Percentiles rank a stretch among this genome's conserved stretches.
Evolutionary conservation across 2,329 filamentous ascomycete genomes (phyloP).

Genomic region (Aspergillus tamarii): DNA sequence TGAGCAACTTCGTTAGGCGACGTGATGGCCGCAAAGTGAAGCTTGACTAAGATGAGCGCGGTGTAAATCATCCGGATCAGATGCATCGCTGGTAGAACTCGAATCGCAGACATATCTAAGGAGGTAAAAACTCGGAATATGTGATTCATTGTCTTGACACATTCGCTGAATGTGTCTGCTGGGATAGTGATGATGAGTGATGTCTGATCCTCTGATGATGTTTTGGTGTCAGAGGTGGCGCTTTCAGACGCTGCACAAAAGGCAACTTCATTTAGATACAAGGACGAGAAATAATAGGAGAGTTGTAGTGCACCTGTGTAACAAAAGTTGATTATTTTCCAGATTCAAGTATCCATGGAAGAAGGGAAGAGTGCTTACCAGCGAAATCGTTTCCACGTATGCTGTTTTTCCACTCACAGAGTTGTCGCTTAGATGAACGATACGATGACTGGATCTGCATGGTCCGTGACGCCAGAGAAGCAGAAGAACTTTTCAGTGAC

Average conservation of each 20-base stretch:
- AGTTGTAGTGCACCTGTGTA: conserved; percentile 6
- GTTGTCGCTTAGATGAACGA: neutral
- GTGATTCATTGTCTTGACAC: neutral
- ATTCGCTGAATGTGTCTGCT: neutral
- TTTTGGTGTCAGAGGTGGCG: neutral
- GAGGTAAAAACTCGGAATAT: conserved; percentile 7
- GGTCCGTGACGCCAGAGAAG: neutral
- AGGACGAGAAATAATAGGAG: conserved; percentile 8
- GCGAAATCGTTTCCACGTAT: neutral
- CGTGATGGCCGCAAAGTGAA: neutral
- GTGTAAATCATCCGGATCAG: conserved; percentile 10
- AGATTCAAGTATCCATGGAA: neutral
- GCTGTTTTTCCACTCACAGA: neutral
- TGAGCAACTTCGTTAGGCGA: neutral
- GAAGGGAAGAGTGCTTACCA: neutral
- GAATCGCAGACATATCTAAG: conserved; percentile 8
- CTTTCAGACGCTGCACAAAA: neutral
- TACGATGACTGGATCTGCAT: neutral
- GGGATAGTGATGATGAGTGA: neutral
- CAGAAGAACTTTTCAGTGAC: neutral
- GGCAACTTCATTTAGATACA: conserved; percentile 8
- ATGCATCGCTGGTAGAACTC: conserved; percentile 1
- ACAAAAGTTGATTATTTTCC: neutral
- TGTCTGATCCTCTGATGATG: neutral
- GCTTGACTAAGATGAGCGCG: conserved; percentile 2